Conservation (phyloP, 2,329 filamentous ascomycete species). For the Hypoxylon sp. region DNA sequence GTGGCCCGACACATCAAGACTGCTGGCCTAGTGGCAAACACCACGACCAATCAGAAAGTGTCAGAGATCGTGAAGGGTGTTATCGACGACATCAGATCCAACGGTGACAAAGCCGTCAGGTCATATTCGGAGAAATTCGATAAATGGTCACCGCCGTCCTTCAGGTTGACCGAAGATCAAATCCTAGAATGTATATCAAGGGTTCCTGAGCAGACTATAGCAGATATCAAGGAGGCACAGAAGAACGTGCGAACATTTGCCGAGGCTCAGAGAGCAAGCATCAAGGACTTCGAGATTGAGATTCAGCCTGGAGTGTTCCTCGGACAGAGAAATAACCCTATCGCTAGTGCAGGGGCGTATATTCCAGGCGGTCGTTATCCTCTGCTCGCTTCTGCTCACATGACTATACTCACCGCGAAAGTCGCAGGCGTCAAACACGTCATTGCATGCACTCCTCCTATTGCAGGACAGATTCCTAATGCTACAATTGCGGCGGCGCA, state of each 20-base stretch:
- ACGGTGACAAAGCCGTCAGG: slow-evolving; percentile 65
- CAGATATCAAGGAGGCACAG: slow-evolving; percentile 62
- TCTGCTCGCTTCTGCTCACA: slow-evolving; percentile 67
- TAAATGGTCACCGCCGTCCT: slow-evolving; percentile 65
- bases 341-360: slow-evolving; percentile 62
- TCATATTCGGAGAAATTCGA: slow-evolving; percentile 68
- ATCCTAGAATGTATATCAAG: slow-evolving; percentile 62
- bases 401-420: slow-evolving; percentile 70
- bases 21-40: slow-evolving; percentile 40
- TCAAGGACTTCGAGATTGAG: slow-evolving; percentile 68
- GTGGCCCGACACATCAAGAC: slow-evolving; percentile 47
- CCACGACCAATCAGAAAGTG: slow-evolving; percentile 53
- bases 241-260: slow-evolving; percentile 66
- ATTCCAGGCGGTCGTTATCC: slow-evolving; percentile 69
- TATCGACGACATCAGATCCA: slow-evolving; percentile 62
- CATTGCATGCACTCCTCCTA: slow-evolving; percentile 67
- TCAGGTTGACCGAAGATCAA: slow-evolving; percentile 62
- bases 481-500: slow-evolving; percentile 66
- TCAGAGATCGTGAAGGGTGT: slow-evolving; percentile 62
- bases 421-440: slow-evolving; percentile 67
- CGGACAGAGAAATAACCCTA: slow-evolving; percentile 66
- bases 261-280: slow-evolving; percentile 60
- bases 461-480: slow-evolving; percentile 62
- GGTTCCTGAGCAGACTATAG: slow-evolving; percentile 61
- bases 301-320: slow-evolving; percentile 65